Base-by-base conservation (phyloP, 2,329 filamentous ascomycete species). In the Nannizziopsis barbatae region DNA sequence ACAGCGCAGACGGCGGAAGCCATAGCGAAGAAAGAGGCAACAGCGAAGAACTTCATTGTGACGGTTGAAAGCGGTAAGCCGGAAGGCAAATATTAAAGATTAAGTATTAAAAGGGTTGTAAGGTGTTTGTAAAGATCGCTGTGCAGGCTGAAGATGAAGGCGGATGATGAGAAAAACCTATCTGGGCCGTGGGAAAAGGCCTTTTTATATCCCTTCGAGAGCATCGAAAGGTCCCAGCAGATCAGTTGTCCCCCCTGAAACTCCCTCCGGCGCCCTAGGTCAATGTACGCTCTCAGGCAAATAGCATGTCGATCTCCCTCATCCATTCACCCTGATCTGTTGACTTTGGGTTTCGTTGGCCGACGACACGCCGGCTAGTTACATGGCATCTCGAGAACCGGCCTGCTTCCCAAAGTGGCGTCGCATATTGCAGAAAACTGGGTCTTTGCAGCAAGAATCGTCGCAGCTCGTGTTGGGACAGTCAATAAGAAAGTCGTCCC, bases 1-100 rank as follows among this genome's bases (percentile, higher is more conserved):
- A 46, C 53, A 15, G 52, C 50, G 35, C 50, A 51, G 30, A 65
- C 65, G 4, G 64, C 68, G 54, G 69, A 67, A 52, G 67, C 65
- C 32, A 70, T 61, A 39, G 69, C 66, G 11, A 64, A 64, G 30
- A 65, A 64, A 43, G 65, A 64, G 45, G 65, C 64, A 45, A 63
- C 59, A 44, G 66, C 61, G 68, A 50, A 20, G 49, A 52, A 52
- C 54, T 56, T 56, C 54, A 56, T 56, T 56, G 53, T 56, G 52
- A 53, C 9, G 14, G 42, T 31, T 31, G 42, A 4, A 22, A 17
- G 27, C 30, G 38, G 45, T 43, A n/a, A 35, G 45, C 45, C 37
- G 45, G 37, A 14, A 35, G 45, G 27, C 27, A 35, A 42, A 45
- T 41, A 49, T 47, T 49, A 47, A 42, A 18, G 44, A 47, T 50